Conservation (phyloP, 306 rosid genomes). For the Quercus glauca region DNA sequence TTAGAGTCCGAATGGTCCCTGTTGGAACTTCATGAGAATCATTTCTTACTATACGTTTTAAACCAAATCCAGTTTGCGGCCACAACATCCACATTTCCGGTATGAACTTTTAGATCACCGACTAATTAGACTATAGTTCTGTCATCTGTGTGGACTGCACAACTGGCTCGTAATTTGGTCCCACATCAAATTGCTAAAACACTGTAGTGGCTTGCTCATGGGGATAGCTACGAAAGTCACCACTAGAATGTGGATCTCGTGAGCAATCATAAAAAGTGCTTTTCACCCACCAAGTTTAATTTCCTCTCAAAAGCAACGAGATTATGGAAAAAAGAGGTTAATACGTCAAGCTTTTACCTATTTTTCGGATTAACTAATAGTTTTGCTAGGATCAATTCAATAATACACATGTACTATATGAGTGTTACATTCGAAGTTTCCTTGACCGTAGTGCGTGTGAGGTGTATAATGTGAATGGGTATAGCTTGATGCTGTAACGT, state of each 20-base stretch:
- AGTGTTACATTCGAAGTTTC: conserved; percentile 13
- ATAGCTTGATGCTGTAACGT: conserved; percentile 43
- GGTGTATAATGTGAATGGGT: conserved; percentile 28
- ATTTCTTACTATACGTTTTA: neutral
- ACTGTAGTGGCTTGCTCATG: neutral
- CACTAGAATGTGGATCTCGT: neutral
- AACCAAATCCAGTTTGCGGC: neutral
- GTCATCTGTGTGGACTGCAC: neutral
- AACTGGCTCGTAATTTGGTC: neutral
- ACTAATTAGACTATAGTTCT: neutral
- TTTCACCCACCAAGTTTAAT: neutral
- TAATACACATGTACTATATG: neutral
- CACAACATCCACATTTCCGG: neutral
- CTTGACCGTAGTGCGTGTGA: conserved; percentile 13
- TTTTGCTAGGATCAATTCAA: neutral
- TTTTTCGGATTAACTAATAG: too few species aligned
- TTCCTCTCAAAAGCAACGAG: neutral
- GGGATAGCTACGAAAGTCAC: neutral
- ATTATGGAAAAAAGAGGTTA: neutral
- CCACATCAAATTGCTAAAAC: neutral
- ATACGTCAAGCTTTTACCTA: too few species aligned
- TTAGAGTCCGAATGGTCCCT: neutral
- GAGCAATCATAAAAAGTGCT: neutral
- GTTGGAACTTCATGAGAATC: neutral
- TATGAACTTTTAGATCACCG: neutral